Percentiles rank a stretch among this genome's conserved stretches.
These are phyloP conservation scores for Colletotrichum liriopes DNA, from an alignment of 2,329 filamentous ascomycete genomes.

Conservation along the genomic window DNA sequence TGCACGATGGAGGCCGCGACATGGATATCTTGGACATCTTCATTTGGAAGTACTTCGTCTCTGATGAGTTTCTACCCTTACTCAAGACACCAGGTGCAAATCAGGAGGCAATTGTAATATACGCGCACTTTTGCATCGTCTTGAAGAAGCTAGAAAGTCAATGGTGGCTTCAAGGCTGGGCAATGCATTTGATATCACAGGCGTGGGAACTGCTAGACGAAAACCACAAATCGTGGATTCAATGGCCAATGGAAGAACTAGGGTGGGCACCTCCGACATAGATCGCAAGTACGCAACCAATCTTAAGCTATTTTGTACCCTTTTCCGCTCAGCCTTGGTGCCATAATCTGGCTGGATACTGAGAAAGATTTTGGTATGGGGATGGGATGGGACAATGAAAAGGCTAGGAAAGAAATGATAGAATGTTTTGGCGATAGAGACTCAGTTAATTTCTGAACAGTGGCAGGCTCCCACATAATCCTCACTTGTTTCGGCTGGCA, in stretches of 20 bases:
- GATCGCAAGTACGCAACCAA: too few relatives aligned
- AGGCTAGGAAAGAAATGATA: too few relatives aligned
- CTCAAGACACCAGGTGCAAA: constrained; percentile 46
- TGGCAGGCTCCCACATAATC: too few relatives aligned
- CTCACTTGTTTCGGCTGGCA: too few relatives aligned
- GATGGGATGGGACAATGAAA: too few relatives aligned
- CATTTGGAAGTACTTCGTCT: constrained; percentile 56
- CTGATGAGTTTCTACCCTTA: constrained; percentile 55
- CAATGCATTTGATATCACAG: constrained; percentile 51
- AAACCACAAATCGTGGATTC: constrained; percentile 54
- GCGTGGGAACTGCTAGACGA: constrained; percentile 53
- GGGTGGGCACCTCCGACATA: constrained; percentile 41
- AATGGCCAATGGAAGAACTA: constrained; percentile 47
- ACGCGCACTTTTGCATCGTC: constrained; percentile 54
- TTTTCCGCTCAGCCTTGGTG: too few relatives aligned
- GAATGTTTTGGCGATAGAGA: too few relatives aligned
- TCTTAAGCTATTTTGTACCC: not conserved
- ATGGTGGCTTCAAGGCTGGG: constrained; percentile 58
- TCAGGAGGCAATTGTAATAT: constrained; percentile 53
- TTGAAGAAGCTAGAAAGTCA: constrained; percentile 51
- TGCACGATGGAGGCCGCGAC: constrained; percentile 8
- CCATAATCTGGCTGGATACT: not conserved
- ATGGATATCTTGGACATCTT: constrained; percentile 57
- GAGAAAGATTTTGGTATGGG: too few relatives aligned
- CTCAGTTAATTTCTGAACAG: too few relatives aligned